A percentile compares a stretch with the other conserved stretches of the same genome.
These are phyloP conservation scores for Torulaspora franciscae DNA, from an alignment of 805 yeast species.

Conservation along the genomic window DNA sequence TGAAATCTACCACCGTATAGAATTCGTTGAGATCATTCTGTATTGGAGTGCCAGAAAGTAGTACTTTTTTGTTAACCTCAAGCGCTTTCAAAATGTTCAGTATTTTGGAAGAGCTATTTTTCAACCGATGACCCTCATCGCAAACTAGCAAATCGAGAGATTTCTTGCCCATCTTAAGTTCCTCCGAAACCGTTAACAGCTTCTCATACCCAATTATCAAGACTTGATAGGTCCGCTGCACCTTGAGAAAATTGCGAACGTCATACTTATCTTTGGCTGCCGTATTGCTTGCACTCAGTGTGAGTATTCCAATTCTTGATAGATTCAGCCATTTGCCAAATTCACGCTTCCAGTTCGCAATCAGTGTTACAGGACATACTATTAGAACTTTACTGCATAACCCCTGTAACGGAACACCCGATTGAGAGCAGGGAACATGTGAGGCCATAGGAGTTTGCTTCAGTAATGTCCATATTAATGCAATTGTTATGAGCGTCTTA, in stretches of 20 bases:
- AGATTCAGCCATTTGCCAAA: constrained; percentile 82
- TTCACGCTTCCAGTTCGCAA: constrained; percentile 83
- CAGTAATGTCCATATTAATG: constrained; percentile 77
- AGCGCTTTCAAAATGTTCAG: constrained; percentile 56
- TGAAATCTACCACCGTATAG: constrained; percentile 70
- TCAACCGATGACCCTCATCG: constrained; percentile 93
- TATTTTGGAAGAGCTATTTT: constrained; percentile 67
- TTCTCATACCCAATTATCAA: constrained; percentile 86
- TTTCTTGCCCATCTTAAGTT: constrained; percentile 41
- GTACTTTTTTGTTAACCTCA: constrained; percentile 50
- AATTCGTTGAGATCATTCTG: constrained; percentile 89
- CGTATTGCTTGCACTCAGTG: constrained; percentile 47
- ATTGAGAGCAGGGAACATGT: constrained; percentile 34
- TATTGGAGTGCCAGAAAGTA: constrained; percentile 87
- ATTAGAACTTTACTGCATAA: constrained; percentile 58
- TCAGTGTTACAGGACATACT: constrained; percentile 87
- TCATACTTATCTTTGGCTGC: constrained; percentile 52
- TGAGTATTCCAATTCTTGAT: constrained; percentile 60
- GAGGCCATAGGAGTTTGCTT: constrained; percentile 53
- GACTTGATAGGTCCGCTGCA: constrained; percentile 69
- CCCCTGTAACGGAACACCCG: constrained; percentile 34
- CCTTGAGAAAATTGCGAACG: constrained; percentile 55
- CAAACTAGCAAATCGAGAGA: constrained; percentile 70
- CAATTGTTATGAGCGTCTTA: constrained; percentile 78
- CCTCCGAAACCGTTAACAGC: constrained; percentile 49